These are phyloP conservation scores for Plectosphaerella sp. DNA, from an alignment of 2,329 filamentous ascomycete species.

Conservation along the genomic window DNA sequence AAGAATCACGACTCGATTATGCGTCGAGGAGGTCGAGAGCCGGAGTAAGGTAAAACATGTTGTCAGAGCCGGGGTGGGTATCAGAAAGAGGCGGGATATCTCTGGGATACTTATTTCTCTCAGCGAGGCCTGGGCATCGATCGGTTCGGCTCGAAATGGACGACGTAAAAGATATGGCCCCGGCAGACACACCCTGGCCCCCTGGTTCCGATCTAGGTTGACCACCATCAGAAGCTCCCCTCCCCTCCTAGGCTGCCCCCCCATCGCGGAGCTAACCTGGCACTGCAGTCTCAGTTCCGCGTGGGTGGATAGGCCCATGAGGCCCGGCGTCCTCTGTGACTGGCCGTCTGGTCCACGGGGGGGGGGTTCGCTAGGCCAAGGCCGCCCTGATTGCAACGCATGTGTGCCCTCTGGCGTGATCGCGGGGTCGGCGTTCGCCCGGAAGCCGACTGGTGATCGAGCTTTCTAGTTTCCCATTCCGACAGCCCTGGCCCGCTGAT, in stretches of 20 bases:
- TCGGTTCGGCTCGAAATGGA: not conserved
- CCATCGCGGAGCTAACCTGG: not conserved
- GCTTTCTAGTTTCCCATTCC: too few relatives aligned
- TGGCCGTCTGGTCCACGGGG: not conserved
- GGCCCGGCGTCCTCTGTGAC: not conserved
- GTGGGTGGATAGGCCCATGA: not conserved
- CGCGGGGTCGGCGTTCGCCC: conserved; percentile 1
- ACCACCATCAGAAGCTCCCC: not conserved
- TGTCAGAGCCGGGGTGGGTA: not conserved
- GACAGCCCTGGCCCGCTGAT: too few relatives aligned
- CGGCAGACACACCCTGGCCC: not conserved
- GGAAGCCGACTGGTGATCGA: too few relatives aligned
- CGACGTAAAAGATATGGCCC: not conserved
- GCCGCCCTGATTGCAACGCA: conserved; percentile 6
- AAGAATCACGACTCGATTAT: too few relatives aligned
- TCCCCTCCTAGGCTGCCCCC: not conserved
- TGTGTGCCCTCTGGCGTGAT: conserved; percentile 13
- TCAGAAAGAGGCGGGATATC: not conserved
- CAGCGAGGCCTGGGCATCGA: not conserved
- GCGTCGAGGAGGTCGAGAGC: too few relatives aligned
- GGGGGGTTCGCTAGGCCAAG: not conserved
- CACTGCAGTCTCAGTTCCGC: not conserved
- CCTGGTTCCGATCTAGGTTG: not conserved
- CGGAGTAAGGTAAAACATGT: too few relatives aligned
- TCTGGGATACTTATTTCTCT: not conserved